Evolutionary conservation across 305 asterid genomes (phyloP).

Genomic region (Fraxinus xanthoxyloides): DNA sequence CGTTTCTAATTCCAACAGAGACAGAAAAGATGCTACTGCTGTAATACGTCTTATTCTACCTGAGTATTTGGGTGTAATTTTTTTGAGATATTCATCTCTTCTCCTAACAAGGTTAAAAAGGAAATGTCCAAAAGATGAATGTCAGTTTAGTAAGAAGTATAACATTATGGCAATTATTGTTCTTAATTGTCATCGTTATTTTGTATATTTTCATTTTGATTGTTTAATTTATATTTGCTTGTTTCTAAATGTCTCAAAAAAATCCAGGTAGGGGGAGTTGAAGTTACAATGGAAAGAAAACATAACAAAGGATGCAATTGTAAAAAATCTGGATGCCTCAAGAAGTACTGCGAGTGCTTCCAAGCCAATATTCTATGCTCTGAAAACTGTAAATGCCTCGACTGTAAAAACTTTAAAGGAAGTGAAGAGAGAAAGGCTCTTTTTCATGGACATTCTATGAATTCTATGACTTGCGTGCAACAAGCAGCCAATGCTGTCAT

Average conservation of each 20-base stretch:
- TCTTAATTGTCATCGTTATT: background rate
- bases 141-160: background rate
- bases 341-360: slow-evolving; percentile 74
- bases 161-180: slow-evolving; percentile 1
- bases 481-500: slow-evolving; percentile 49
- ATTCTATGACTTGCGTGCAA: slow-evolving; percentile 35
- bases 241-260: slow-evolving; percentile 17
- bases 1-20: background rate
- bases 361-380: slow-evolving; percentile 68
- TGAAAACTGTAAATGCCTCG: slow-evolving; percentile 60
- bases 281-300: background rate
- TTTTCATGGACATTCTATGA: slow-evolving; percentile 38
- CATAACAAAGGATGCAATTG: slow-evolving; percentile 67
- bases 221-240: slow-evolving; percentile 7
- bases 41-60: background rate
- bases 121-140: background rate
- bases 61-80: background rate
- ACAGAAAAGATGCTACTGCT: background rate
- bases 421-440: slow-evolving; percentile 56
- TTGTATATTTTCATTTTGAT: slow-evolving; percentile 1
- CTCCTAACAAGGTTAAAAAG: background rate
- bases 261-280: slow-evolving; percentile 38
- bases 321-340: slow-evolving; percentile 62
- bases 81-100: background rate
- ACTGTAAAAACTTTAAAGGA: slow-evolving; percentile 67